Conservation (phyloP, 306 rosid species). For the Malus orientalis region DNA sequence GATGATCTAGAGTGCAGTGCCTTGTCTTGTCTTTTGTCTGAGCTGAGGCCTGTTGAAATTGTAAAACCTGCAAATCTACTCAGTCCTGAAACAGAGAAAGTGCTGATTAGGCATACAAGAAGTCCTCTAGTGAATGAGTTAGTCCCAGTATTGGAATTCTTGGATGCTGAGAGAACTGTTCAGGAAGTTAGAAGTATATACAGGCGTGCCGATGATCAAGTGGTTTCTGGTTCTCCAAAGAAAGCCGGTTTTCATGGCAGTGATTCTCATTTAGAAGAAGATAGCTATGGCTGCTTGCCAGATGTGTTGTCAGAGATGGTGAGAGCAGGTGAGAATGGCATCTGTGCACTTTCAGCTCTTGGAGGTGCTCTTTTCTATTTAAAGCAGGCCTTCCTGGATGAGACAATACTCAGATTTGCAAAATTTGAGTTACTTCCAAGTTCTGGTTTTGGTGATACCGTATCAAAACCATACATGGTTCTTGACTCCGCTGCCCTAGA, state of each 20-base stretch:
- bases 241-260: slow-evolving; percentile 1
- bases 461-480: slow-evolving; percentile 81
- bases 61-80: slow-evolving; percentile 75
- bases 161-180: slow-evolving; percentile 71
- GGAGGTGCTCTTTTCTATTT: slow-evolving; percentile 89
- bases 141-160: slow-evolving; percentile 69
- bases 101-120: slow-evolving; percentile 67
- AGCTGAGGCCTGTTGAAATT: slow-evolving; percentile 92
- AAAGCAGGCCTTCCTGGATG: slow-evolving; percentile 88
- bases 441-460: slow-evolving; percentile 46
- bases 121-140: slow-evolving; percentile 82
- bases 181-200: slow-evolving; percentile 46
- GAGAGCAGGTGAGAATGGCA: slow-evolving; percentile 40
- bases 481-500: slow-evolving; percentile 91
- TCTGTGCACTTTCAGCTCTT: slow-evolving; percentile 87
- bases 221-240: slow-evolving; percentile 19
- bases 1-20: slow-evolving; percentile 83
- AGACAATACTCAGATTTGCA: slow-evolving; percentile 76
- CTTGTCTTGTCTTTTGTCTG: slow-evolving; percentile 71
- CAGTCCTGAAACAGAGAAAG: slow-evolving; percentile 79
- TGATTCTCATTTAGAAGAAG: slow-evolving; percentile 25
- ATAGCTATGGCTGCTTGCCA: slow-evolving; percentile 45
- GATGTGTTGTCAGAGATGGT: slow-evolving; percentile 64
- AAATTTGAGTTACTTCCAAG: slow-evolving; percentile 75
- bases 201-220: slow-evolving; percentile 18